phyloP scores from a whole-genome alignment of 805 yeast species.

The Saturnispora halmiae region DNA sequence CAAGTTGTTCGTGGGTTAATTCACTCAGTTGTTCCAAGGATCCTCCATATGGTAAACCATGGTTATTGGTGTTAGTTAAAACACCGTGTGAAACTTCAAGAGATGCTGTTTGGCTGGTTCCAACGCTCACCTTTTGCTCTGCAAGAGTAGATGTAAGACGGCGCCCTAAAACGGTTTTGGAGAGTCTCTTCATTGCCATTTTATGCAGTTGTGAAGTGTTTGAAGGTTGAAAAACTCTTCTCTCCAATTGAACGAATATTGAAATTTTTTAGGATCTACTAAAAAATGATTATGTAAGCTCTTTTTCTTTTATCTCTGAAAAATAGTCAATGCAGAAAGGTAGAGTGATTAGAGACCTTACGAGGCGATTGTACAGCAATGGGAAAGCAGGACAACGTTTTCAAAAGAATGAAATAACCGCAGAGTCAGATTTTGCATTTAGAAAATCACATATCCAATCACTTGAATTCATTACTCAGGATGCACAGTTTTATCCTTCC shows the following conservation, averaged over 20 bases:
- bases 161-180: no score
- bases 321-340: no score
- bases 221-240: background rate
- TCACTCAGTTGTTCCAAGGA: constrained; percentile 16
- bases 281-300: background rate
- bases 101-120: background rate
- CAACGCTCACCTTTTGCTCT: no score
- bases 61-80: constrained; percentile 7
- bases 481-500: constrained; percentile 22
- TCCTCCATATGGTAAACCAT: constrained; percentile 11
- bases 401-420: constrained; percentile 13
- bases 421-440: constrained; percentile 29
- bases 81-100: constrained; percentile 2
- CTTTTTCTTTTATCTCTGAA: no score
- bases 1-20: constrained; percentile 22
- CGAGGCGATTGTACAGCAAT: no score
- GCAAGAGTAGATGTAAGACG: no score
- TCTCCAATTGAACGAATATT: background rate
- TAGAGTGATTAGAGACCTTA: no score
- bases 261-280: no score
- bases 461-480: constrained; percentile 16
- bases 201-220: no score
- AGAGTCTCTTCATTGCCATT: no score
- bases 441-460: constrained; percentile 19
- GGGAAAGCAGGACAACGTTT: no score